Base-by-base conservation (phyloP, 805 yeast genomes). In the Saccharomycopsis amapae region DNA sequence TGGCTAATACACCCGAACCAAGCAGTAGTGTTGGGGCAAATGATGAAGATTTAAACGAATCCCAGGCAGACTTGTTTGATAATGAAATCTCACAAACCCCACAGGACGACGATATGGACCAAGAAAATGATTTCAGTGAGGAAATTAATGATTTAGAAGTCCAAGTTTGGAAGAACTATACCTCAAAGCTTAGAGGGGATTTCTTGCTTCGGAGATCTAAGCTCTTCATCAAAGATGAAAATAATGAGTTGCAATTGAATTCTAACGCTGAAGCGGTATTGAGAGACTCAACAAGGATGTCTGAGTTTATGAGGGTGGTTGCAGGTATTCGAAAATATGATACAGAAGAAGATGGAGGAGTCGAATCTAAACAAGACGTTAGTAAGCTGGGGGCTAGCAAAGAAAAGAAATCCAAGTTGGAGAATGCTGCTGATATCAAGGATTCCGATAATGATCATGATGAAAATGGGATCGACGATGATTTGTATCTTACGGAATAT, bases 161-260 rank as follows among this genome's bases (percentile, higher is more conserved):
- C 38, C 82, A 82, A 44, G 77, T 85, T 1, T 89, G 97, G 97
- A 81, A 83, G 55, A 75, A 76, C n/a, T 63, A 81, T 33, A 87
- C 93, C 0, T 84, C 95, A 0, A 81, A 81, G 50, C 74, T 83
- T 0, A 67, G 96, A 47, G 86, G 90, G 13, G 80, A 82, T 43
- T 74, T 85, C 50, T 81, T 95, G 57, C 63, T 77, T 22, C 71
- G 73, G 46, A 72, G 97, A 54, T 71, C 85, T 0, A 75, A 72
- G 2, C 63, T 87, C 39, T 88, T 90, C 58, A 17, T 44, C n/a
- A 43, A 41, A 30, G 40, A 45, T 26, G 42, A 28, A 3, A 23
- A 30, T n/a, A 24, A 28, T 19, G 73, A 75, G 15, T 66, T 70
- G 48, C 72, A 68, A 44, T 60, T 89, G 5, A 82, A 84, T 50